Evolutionary conservation across 805 yeast genomes (phyloP).

Genomic region (Wilhelminamyces savonicus): DNA sequence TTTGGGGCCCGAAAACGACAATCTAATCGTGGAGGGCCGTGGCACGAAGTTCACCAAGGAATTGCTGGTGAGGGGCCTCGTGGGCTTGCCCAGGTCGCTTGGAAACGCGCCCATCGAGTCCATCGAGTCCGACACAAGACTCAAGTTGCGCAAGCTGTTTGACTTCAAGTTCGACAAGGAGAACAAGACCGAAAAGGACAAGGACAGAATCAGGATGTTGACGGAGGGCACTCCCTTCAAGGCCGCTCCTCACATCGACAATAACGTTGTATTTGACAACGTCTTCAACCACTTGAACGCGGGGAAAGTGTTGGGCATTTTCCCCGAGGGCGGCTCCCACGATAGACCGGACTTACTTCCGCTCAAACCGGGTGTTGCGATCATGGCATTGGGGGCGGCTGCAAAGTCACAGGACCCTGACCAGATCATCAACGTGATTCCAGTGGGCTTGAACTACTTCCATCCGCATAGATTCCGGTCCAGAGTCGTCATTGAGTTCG

Average conservation of each 20-base stretch:
- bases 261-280: slow-evolving; percentile 25
- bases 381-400: slow-evolving; percentile 39
- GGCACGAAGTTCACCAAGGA: slow-evolving; percentile 28
- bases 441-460: slow-evolving; percentile 38
- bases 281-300: slow-evolving; percentile 32
- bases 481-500: slow-evolving; percentile 37
- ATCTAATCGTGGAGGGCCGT: slow-evolving; percentile 20
- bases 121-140: slow-evolving; percentile 24
- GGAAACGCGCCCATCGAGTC: slow-evolving; percentile 27
- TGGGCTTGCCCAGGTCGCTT: slow-evolving; percentile 30
- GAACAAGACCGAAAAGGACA: slow-evolving; percentile 6
- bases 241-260: slow-evolving; percentile 35
- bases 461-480: slow-evolving; percentile 36
- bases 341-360: slow-evolving; percentile 37
- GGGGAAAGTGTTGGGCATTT: slow-evolving; percentile 31
- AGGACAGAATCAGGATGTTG: slow-evolving; percentile 10
- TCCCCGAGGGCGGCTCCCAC: slow-evolving; percentile 41
- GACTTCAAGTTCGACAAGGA: slow-evolving; percentile 16
- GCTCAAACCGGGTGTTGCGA: slow-evolving; percentile 39
- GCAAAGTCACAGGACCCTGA: slow-evolving; percentile 19
- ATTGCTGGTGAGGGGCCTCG: slow-evolving; percentile 27
- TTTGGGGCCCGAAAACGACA: slow-evolving; percentile 10
- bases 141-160: slow-evolving; percentile 15
- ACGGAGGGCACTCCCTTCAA: slow-evolving; percentile 25
- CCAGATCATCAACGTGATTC: slow-evolving; percentile 23